A percentile compares a stretch with the other conserved stretches of the same genome.
Conservation (phyloP, 768 basidiomycete species). For the Leccinum sublutescens region DNA sequence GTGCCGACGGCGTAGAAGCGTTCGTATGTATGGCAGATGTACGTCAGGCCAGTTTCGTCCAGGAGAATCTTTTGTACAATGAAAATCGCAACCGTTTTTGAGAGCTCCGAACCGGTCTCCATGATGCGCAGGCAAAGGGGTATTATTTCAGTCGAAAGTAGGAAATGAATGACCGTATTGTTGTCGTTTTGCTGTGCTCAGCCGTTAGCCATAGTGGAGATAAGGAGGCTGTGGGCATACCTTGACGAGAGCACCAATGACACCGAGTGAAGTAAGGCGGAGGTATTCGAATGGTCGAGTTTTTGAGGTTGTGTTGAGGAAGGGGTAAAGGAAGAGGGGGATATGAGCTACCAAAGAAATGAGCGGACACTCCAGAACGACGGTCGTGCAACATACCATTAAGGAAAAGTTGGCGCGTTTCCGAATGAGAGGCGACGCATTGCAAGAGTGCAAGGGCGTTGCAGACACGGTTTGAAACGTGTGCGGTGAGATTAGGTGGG, state of each 20-base stretch:
- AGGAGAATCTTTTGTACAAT: constrained; percentile 98
- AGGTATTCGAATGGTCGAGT: constrained; percentile 99
- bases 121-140: constrained; percentile 98
- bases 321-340: constrained; percentile 92
- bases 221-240: constrained; percentile 39
- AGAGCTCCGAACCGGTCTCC: constrained; percentile 98
- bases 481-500: constrained; percentile 94
- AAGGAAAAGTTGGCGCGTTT: constrained; percentile 92
- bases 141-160: constrained; percentile 98
- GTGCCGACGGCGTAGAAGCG: constrained; percentile 99
- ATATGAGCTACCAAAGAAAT: constrained; percentile 75
- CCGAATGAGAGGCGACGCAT: constrained; percentile 96
- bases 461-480: constrained; percentile 97
- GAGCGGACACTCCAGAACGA: not conserved
- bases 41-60: constrained; percentile 96
- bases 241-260: constrained; percentile 98
- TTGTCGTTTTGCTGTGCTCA: constrained; percentile 94
- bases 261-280: constrained; percentile 97
- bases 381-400: constrained; percentile 56
- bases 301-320: constrained; percentile 98
- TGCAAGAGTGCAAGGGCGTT: constrained; percentile 97
- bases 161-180: constrained; percentile 97
- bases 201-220: constrained; percentile 11
- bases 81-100: constrained; percentile 99
- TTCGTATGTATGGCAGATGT: constrained; percentile 99